phyloP scores from a whole-genome alignment of 306 rosid genomes.

The Inga oerstediana region DNA sequence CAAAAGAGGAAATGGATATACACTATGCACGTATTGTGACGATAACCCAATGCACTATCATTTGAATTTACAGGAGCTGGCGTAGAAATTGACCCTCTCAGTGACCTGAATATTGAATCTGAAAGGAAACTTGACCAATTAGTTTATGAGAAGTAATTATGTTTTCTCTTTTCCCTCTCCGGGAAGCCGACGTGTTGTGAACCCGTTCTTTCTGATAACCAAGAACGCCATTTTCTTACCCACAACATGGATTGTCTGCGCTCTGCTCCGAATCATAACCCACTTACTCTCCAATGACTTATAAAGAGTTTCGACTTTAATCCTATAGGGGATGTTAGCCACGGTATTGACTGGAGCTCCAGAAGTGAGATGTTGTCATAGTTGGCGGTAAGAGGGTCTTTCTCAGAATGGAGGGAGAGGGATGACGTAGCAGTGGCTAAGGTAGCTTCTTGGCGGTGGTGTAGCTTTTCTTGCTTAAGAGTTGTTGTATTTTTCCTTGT shows the following conservation, averaged over 20 bases:
- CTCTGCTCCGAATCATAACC: conserved; percentile 71
- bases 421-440: conserved; percentile 39
- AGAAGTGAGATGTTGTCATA: conserved; percentile 71
- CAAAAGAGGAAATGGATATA: no score
- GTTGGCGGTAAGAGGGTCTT: conserved; percentile 64
- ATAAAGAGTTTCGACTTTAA: conserved; percentile 47
- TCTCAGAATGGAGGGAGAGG: conserved; percentile 49
- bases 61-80: conserved; percentile 72
- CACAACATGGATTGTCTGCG: conserved; percentile 80
- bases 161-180: background rate
- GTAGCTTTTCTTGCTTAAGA: conserved; percentile 77
- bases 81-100: conserved; percentile 75
- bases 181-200: conserved; percentile 29
- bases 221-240: conserved; percentile 90
- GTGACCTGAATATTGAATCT: conserved; percentile 85
- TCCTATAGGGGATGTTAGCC: conserved; percentile 51
- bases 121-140: conserved; percentile 88
- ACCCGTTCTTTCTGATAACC: conserved; percentile 72
- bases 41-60: background rate
- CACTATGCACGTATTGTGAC: background rate
- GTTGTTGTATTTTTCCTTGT: conserved; percentile 70
- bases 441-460: conserved; percentile 64
- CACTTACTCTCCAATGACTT: conserved; percentile 38
- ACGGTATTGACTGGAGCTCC: conserved; percentile 61
- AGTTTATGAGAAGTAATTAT: conserved; percentile 76